Percentiles rank a stretch among this genome's conserved stretches.
Evolutionary conservation across 345 rosid species (phyloP).

Genomic region (Reutealis trisperma): DNA sequence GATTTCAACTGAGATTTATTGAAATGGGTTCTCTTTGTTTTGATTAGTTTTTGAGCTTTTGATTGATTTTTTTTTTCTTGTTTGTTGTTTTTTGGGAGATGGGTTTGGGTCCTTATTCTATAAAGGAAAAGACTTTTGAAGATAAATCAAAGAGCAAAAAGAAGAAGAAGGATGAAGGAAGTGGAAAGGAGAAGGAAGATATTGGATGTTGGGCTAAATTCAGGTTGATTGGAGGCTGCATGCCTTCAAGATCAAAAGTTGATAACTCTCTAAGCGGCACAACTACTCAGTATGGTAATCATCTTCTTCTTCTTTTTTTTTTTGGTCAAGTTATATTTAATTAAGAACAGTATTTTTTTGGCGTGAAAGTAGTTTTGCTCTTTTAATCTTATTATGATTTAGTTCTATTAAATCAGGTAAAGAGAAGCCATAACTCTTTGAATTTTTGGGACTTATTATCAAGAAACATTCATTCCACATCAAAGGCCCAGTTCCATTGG

Average conservation of each 20-base stretch:
- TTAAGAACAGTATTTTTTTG: neutral
- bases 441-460: neutral
- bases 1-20: conserved; percentile 17
- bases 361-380: neutral
- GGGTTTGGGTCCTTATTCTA: conserved; percentile 28
- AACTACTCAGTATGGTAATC: conserved; percentile 27
- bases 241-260: conserved; percentile 37
- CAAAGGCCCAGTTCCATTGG: neutral
- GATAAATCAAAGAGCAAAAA: conserved; percentile 27
- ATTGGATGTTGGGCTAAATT: conserved; percentile 34
- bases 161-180: conserved; percentile 17
- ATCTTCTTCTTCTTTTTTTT: neutral
- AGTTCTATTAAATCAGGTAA: neutral
- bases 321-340: neutral
- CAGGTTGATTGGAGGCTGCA: conserved; percentile 24
- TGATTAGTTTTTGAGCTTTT: conserved; percentile 19
- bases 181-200: conserved; percentile 12
- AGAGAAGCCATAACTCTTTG: neutral
- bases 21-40: conserved; percentile 11
- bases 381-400: neutral
- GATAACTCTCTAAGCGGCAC: conserved; percentile 29
- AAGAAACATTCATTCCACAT: neutral
- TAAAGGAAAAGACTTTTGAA: conserved; percentile 19
- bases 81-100: conserved; percentile 1
- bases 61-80: neutral